These are phyloP conservation scores for Phytophthora meadii DNA, from an alignment of 352 stramenopile genomes.

Conservation along the genomic window DNA sequence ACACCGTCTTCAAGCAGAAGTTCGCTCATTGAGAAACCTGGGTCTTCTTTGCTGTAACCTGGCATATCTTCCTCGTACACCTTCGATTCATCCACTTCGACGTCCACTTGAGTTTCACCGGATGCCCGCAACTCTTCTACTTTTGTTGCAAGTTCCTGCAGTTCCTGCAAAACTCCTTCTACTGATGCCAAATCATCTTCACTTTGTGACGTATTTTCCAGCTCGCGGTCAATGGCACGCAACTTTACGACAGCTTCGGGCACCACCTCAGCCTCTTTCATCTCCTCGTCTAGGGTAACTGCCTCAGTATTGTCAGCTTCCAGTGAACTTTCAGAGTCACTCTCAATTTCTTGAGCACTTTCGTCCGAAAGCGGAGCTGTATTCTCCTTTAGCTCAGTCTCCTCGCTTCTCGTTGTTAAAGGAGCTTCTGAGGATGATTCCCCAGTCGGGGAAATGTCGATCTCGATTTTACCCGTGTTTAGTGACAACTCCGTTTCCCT, in stretches of 20 bases:
- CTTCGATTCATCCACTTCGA: conserved; percentile 2
- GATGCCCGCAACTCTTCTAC: conserved; percentile 1
- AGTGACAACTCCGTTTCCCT: conserved; percentile 13
- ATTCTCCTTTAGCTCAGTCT: conserved; percentile 2
- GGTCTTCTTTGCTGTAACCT: conserved; percentile 11
- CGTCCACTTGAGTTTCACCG: background rate
- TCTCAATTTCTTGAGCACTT: conserved; percentile 11
- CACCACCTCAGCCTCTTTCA: conserved; percentile 31
- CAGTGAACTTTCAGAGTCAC: background rate
- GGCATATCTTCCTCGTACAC: background rate
- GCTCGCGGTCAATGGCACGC: conserved; percentile 1
- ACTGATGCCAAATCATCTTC: background rate
- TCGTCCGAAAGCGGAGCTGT: conserved; percentile 1
- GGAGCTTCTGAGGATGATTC: conserved; percentile 1
- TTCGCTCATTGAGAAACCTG: background rate
- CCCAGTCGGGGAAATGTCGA: background rate
- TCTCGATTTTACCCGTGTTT: conserved; percentile 6
- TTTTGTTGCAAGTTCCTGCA: background rate
- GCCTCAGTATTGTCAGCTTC: conserved; percentile 3
- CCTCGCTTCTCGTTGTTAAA: background rate
- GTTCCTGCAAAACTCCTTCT: conserved; percentile 9
- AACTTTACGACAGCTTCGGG: conserved; percentile 15
- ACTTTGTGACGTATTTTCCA: conserved; percentile 6
- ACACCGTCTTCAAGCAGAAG: conserved; percentile 3
- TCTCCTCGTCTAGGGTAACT: conserved; percentile 1